Evolutionary conservation across 257 asterid genomes (phyloP).

Genomic region (Solanum arcanum): DNA sequence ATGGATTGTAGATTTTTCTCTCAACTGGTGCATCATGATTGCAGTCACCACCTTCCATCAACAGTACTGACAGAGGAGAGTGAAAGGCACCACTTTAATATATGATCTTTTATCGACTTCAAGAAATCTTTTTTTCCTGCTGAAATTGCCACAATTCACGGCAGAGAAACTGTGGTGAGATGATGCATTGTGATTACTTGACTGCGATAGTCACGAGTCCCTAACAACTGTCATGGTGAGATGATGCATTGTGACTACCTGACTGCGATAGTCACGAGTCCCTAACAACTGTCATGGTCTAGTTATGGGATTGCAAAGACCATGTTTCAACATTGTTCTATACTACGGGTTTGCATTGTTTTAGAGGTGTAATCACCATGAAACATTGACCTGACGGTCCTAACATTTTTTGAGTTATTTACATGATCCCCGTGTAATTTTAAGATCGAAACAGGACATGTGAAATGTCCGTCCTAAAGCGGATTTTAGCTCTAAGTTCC

Average conservation of each 20-base stretch:
- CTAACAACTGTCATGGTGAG: background rate
- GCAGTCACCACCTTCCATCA: background rate
- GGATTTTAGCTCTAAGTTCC: background rate
- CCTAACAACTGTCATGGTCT: background rate
- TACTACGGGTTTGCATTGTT: background rate
- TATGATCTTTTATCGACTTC: background rate
- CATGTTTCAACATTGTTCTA: background rate
- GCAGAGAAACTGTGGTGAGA: background rate
- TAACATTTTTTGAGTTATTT: background rate
- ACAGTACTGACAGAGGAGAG: background rate
- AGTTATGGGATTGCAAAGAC: background rate
- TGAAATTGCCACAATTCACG: background rate
- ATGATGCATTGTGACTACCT: too few species aligned
- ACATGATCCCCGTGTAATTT: background rate
- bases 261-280: too few species aligned
- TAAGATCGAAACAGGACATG: background rate
- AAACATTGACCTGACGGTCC: background rate
- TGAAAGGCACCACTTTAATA: background rate
- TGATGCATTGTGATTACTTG: background rate
- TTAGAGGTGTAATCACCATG: background rate
- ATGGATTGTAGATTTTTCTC: background rate
- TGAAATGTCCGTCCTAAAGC: background rate
- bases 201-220: background rate
- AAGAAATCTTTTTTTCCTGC: background rate
- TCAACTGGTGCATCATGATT: background rate